Conservation (phyloP, 2,329 filamentous ascomycete species). For the Ploettnerulaceae sp. region DNA sequence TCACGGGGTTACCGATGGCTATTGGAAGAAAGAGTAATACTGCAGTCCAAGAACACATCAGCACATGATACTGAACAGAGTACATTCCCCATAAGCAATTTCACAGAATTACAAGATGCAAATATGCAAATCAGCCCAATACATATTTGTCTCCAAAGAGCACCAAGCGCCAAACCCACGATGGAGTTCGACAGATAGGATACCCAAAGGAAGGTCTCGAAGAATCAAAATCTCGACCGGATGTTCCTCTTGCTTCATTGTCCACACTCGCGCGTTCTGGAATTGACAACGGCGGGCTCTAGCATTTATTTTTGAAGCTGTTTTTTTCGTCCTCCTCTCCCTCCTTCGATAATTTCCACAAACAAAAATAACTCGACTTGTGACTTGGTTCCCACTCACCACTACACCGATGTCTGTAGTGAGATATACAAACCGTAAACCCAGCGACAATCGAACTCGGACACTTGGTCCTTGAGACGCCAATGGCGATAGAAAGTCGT, state of each 20-base stretch:
- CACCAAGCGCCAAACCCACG: constrained; percentile 32
- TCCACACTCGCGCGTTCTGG: constrained; percentile 52
- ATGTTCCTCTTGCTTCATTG: constrained; percentile 50
- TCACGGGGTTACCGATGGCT: constrained; percentile 43
- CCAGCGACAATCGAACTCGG: not conserved
- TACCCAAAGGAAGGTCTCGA: constrained; percentile 34
- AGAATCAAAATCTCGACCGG: constrained; percentile 35
- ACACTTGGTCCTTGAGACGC: not conserved
- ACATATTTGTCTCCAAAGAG: constrained; percentile 39
- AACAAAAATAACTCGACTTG: no score
- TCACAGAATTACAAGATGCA: not conserved
- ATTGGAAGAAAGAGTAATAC: constrained; percentile 37
- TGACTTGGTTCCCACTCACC: no score
- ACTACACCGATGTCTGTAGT: no score
- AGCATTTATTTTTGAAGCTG: constrained; percentile 41
- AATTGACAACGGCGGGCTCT: constrained; percentile 49
- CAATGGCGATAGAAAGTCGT: not conserved
- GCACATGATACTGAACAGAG: not conserved
- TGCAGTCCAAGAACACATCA: not conserved
- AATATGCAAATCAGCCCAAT: not conserved
- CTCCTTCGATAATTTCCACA: not conserved
- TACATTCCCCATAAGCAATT: not conserved
- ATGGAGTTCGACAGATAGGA: constrained; percentile 26
- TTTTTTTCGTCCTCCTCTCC: constrained; percentile 1
- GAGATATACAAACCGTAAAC: not conserved